Percentiles rank a stretch among this genome's conserved stretches.
Evolutionary conservation across 805 yeast genomes (phyloP).

Genomic region (Kodamaea jinghongensis): DNA sequence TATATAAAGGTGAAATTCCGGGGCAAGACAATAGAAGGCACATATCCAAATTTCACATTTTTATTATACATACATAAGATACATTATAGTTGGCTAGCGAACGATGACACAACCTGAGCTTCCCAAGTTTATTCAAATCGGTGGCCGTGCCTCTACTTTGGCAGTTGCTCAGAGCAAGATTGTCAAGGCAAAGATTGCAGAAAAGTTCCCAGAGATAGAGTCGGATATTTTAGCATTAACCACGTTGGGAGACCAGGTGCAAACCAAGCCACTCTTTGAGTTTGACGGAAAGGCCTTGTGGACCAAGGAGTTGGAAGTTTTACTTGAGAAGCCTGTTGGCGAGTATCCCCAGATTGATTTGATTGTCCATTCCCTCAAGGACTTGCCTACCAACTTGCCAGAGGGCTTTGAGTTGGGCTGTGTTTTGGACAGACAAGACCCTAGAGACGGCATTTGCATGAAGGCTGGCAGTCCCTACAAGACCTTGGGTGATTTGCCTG

Average conservation of each 20-base stretch:
- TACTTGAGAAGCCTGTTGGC: slow-evolving; percentile 62
- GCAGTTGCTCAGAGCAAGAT: slow-evolving; percentile 86
- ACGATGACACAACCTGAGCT: slow-evolving; percentile 10
- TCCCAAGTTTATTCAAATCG: slow-evolving; percentile 51
- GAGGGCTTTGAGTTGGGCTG: slow-evolving; percentile 89
- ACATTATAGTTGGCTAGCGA: too few species aligned
- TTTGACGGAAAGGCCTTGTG: slow-evolving; percentile 96
- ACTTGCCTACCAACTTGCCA: slow-evolving; percentile 87
- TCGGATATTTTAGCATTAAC: slow-evolving; percentile 77
- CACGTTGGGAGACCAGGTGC: slow-evolving; percentile 90
- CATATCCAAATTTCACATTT: too few species aligned
- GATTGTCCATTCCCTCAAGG: slow-evolving; percentile 92
- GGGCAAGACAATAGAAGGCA: too few species aligned
- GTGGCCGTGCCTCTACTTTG: slow-evolving; percentile 84
- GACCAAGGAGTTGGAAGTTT: slow-evolving; percentile 91
- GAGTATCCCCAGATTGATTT: slow-evolving; percentile 70
- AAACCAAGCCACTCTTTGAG: slow-evolving; percentile 79
- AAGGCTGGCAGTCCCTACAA: slow-evolving; percentile 60
- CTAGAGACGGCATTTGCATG: slow-evolving; percentile 90
- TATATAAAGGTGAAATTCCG: too few species aligned
- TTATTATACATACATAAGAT: too few species aligned
- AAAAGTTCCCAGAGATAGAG: slow-evolving; percentile 58
- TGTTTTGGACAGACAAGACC: slow-evolving; percentile 82
- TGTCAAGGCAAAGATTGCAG: slow-evolving; percentile 59
- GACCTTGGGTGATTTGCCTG: slow-evolving; percentile 71